These are phyloP conservation scores for Kurtzmaniella cleridarum DNA, from an alignment of 805 yeast genomes.

Conservation along the genomic window DNA sequence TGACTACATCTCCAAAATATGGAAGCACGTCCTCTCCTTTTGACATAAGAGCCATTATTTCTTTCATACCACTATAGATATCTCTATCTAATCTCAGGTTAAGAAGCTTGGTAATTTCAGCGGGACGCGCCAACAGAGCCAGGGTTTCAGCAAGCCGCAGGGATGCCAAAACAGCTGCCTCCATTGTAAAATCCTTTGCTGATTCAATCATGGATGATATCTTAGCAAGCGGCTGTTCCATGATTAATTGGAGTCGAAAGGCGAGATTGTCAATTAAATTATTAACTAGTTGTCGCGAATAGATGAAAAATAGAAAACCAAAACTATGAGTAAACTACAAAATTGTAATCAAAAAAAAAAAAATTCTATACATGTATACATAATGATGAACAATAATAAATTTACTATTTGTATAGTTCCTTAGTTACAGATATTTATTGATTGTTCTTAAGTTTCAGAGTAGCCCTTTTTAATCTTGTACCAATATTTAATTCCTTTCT, in stretches of 20 bases:
- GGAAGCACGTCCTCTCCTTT: conserved; percentile 36
- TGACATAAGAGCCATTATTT: conserved; percentile 34
- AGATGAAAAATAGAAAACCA: too few species aligned
- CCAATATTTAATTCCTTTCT: conserved; percentile 47
- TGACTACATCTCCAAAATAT: conserved; percentile 81
- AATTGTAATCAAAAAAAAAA: too few species aligned
- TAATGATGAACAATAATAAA: too few species aligned
- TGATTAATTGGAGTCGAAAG: background rate
- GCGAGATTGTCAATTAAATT: background rate
- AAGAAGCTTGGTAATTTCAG: conserved; percentile 60
- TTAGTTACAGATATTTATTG: background rate
- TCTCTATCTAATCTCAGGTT: conserved; percentile 63
- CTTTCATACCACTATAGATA: conserved; percentile 35
- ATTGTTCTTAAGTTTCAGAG: conserved; percentile 12
- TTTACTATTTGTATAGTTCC: background rate
- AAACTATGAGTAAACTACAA: too few species aligned
- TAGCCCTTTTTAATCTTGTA: conserved; percentile 57
- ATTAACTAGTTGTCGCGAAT: too few species aligned
- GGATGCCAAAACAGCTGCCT: conserved; percentile 78
- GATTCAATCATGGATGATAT: conserved; percentile 72
- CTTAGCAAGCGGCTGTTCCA: conserved; percentile 49
- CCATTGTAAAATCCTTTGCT: conserved; percentile 72
- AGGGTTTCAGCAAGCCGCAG: conserved; percentile 55
- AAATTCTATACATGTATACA: too few species aligned
- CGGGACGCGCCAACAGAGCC: conserved; percentile 52